These are phyloP conservation scores for Ogataea philodendri DNA, from an alignment of 805 yeast species.

Conservation along the genomic window DNA sequence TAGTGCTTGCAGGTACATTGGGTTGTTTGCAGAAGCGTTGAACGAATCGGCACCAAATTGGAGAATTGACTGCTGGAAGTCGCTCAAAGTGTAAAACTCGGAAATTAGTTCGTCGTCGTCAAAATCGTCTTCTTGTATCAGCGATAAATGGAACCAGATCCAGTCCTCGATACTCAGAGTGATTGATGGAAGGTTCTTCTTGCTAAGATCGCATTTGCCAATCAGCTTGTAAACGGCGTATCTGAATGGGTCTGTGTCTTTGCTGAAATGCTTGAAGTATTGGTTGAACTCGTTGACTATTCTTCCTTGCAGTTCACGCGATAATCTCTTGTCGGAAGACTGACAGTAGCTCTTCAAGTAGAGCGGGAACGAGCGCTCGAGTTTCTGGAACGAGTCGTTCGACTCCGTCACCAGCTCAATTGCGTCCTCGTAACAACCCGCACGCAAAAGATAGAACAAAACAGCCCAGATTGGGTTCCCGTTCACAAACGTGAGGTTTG, in stretches of 20 bases:
- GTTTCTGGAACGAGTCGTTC: conserved; percentile 71
- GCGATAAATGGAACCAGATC: conserved; percentile 89
- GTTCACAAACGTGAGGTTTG: conserved; percentile 65
- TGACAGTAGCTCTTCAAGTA: conserved; percentile 71
- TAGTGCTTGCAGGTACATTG: conserved; percentile 71
- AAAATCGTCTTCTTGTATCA: conserved; percentile 56
- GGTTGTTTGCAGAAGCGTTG: conserved; percentile 60
- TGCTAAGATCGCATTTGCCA: conserved; percentile 81
- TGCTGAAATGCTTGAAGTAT: conserved; percentile 61
- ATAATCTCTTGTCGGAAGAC: conserved; percentile 51
- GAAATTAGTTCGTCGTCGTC: conserved; percentile 44
- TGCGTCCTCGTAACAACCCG: conserved; percentile 81
- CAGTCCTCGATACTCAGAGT: conserved; percentile 88
- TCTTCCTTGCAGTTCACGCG: conserved; percentile 65
- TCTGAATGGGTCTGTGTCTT: conserved; percentile 82
- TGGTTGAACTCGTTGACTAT: conserved; percentile 80
- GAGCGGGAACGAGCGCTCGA: conserved; percentile 80
- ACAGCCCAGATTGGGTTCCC: conserved; percentile 95
- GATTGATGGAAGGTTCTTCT: conserved; percentile 63
- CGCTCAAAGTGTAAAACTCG: conserved; percentile 70
- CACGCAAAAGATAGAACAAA: conserved; percentile 77
- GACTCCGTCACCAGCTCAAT: conserved; percentile 61
- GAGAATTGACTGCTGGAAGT: conserved; percentile 68
- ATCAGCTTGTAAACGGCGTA: conserved; percentile 86
- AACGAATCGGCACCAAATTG: conserved; percentile 74